Evolutionary conservation across 1,284 basidiomycete genomes (phyloP).

Genomic region (Phellopilus nigrolimitatus): DNA sequence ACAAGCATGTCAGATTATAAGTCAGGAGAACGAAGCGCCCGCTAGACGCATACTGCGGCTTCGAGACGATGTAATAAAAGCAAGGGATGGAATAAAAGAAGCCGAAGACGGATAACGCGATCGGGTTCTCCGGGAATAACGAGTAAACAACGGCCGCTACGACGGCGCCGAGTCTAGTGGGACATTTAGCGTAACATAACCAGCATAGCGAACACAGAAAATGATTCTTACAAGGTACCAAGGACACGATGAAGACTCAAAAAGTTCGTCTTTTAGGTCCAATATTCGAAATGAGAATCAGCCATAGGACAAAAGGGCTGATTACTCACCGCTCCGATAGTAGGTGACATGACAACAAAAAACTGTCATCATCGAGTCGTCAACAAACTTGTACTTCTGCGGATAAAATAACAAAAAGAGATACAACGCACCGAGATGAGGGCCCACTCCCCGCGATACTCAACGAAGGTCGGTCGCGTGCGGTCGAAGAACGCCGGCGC

Average conservation of each 20-base stretch:
- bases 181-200: neutral
- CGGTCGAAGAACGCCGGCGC: conserved; percentile 81
- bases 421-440: conserved; percentile 77
- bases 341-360: conserved; percentile 86
- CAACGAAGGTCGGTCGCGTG: conserved; percentile 74
- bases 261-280: conserved; percentile 65
- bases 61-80: conserved; percentile 85
- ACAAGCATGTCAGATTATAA: conserved; percentile 89
- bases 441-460: conserved; percentile 91
- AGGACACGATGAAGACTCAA: conserved; percentile 72
- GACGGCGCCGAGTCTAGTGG: conserved; percentile 67
- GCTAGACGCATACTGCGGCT: conserved; percentile 74
- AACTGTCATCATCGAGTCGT: conserved; percentile 53
- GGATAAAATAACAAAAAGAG: neutral
- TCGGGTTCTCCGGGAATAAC: conserved; percentile 71
- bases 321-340: conserved; percentile 72
- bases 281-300: conserved; percentile 18
- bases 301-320: conserved; percentile 2
- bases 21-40: conserved; percentile 86
- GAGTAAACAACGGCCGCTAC: conserved; percentile 72
- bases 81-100: conserved; percentile 91
- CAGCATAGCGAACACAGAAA: neutral
- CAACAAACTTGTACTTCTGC: neutral
- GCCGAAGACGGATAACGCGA: conserved; percentile 77
- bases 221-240: conserved; percentile 68